Base-by-base conservation (phyloP, 2,329 filamentous ascomycete species). In the Nothophaeocryptopus gaeumannii region DNA sequence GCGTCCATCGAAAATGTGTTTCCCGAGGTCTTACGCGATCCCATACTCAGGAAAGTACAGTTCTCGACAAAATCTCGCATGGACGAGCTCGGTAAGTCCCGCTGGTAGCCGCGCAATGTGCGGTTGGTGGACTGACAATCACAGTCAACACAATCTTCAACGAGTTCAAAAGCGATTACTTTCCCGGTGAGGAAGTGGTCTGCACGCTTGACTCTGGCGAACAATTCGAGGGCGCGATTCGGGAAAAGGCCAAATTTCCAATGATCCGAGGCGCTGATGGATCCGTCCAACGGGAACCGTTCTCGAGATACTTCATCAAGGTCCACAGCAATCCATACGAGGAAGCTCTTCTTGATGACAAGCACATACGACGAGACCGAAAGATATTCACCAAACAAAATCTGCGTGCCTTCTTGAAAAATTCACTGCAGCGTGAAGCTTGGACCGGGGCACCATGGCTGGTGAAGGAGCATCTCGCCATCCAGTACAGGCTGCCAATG, bases 371-470 rank as follows among this genome's bases (percentile, higher is more conserved):
- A 55, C 86, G 93, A 55, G 91, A 96, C 66, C 84, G 90, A 45
- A 95, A 92, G 62, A 81, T 89, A 39, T 99, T 97, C 67, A 96
- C 92, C 26, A 97, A 99, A 71, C 85, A 91, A 41, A 91, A 96
- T 68, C 77, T 99, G 35, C 84, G 92, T 31, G 89, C 90, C 5
- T 99, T 96, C 59, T 88, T 99, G 57, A 96, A 96, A 67, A 91
- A 95, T 70, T 93, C 90, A 0, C 86, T 96, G n/a, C 86, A 85
- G 2, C 78, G 92, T 54, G 93, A 97, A 64, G 82, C 89, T 3
- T 97, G 91, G 89, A 92, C 84, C 53, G 92, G 92, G n/a, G 93
- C 93, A 0, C 92, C 93, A 0, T 99, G 93, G 93, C 75, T 95
- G 47, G 92, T 97, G 13, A 96, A 95, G 72, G 80, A 86, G 32